phyloP scores from a whole-genome alignment of 1,284 basidiomycete species.

The Fomes fomentarius region DNA sequence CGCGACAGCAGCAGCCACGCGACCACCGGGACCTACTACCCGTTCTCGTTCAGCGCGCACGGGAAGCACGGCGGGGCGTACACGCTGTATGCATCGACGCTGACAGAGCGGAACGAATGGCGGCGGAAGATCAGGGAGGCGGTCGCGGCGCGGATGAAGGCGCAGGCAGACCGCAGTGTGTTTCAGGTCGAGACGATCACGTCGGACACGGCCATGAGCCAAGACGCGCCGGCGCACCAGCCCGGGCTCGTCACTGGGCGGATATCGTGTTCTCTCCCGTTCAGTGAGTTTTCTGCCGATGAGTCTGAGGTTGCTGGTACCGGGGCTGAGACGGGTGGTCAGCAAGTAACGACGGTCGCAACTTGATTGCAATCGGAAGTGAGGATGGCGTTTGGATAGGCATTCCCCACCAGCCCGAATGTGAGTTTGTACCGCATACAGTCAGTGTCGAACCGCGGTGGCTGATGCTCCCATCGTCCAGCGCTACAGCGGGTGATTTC shows the following conservation, averaged over 20 bases:
- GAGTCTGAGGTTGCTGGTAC: neutral
- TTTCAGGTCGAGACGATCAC: constrained; percentile 88
- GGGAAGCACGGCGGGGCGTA: constrained; percentile 82
- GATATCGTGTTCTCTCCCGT: constrained; percentile 92
- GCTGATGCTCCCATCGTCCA: constrained; percentile 30
- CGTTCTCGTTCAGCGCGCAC: constrained; percentile 83
- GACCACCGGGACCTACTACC: constrained; percentile 49
- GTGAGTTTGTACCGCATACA: constrained; percentile 44
- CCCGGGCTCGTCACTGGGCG: constrained; percentile 81
- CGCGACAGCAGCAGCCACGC: neutral
- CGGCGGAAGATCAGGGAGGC: constrained; percentile 88
- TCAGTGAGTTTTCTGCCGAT: constrained; percentile 61
- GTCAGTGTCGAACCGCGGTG: neutral
- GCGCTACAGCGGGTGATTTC: constrained; percentile 86
- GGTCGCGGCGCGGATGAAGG: constrained; percentile 78
- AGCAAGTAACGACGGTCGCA: constrained; percentile 82
- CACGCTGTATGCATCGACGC: constrained; percentile 84
- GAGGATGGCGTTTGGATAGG: constrained; percentile 98
- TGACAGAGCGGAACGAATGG: constrained; percentile 81
- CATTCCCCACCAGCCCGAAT: constrained; percentile 82
- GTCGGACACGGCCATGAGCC: constrained; percentile 79
- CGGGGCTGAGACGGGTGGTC: neutral
- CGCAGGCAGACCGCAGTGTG: constrained; percentile 89
- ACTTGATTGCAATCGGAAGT: constrained; percentile 92
- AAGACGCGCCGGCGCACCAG: constrained; percentile 62